Conservation (phyloP, 352 stramenopile species). For the Globisporangium emineosum region DNA sequence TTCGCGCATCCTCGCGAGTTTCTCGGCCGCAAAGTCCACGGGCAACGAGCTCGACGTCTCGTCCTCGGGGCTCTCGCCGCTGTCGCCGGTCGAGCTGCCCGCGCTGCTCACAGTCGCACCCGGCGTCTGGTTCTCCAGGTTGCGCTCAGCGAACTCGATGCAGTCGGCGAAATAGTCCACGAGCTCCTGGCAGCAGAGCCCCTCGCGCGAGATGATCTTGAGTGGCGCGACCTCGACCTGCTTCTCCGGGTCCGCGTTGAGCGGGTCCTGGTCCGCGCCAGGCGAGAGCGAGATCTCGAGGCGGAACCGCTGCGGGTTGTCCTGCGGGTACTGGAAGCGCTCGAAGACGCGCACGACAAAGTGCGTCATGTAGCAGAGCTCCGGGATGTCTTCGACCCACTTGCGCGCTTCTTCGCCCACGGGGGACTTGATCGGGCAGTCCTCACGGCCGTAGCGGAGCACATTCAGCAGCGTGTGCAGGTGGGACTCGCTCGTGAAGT, state of each 20-base stretch:
- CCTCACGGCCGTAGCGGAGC: constrained; percentile 85
- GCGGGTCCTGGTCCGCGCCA: constrained; percentile 69
- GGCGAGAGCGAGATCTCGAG: constrained; percentile 85
- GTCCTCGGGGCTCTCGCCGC: constrained; percentile 20
- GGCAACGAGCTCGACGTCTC: constrained; percentile 12
- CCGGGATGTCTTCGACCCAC: constrained; percentile 89
- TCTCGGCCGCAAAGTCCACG: constrained; percentile 17
- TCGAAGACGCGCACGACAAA: constrained; percentile 99
- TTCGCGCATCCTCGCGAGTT: constrained; percentile 37
- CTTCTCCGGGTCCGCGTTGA: constrained; percentile 52
- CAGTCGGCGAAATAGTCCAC: constrained; percentile 80
- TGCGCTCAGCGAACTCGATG: constrained; percentile 71
- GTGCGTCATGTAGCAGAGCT: constrained; percentile 99
- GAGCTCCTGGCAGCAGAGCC: constrained; percentile 78
- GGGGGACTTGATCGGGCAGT: constrained; percentile 50
- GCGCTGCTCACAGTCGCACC: constrained; percentile 20
- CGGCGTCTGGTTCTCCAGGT: constrained; percentile 37
- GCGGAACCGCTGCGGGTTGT: constrained; percentile 76
- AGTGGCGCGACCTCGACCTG: constrained; percentile 71
- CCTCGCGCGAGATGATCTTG: constrained; percentile 81
- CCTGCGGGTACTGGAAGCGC: constrained; percentile 63
- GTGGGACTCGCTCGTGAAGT: constrained; percentile 99
- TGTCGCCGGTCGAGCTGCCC: constrained; percentile 6
- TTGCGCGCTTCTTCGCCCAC: constrained; percentile 75
- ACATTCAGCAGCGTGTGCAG: constrained; percentile 98